Conservation (phyloP, 2,329 filamentous ascomycete genomes). For the Hypocreales sp. region DNA sequence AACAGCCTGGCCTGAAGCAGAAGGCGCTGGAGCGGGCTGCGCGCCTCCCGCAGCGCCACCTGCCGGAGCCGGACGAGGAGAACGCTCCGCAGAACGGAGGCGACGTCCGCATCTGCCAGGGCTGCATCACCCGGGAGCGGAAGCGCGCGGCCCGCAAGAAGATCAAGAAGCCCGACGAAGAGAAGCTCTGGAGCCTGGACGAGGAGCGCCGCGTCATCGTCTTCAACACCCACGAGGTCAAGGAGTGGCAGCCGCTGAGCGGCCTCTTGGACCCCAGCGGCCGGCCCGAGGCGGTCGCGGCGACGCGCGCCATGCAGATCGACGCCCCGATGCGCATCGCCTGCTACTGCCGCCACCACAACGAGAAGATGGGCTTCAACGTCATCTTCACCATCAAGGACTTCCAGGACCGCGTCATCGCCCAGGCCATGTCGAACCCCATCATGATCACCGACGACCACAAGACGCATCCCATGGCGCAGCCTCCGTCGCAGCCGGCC, state of each 20-base stretch:
- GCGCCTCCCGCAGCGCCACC: conserved; percentile 20
- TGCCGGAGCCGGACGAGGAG: conserved; percentile 32
- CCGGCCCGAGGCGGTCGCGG: conserved; percentile 28
- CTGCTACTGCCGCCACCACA: conserved; percentile 91
- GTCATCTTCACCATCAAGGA: conserved; percentile 95
- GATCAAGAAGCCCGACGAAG: conserved; percentile 82
- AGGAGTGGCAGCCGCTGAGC: conserved; percentile 60
- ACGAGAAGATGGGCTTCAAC: conserved; percentile 79
- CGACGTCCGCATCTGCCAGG: conserved; percentile 81
- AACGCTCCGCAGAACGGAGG: conserved; percentile 72
- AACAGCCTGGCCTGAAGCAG: conserved; percentile 47
- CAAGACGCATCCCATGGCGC: conserved; percentile 52
- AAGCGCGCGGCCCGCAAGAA: conserved; percentile 90
- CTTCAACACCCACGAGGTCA: conserved; percentile 79
- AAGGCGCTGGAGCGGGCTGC: conserved; percentile 49
- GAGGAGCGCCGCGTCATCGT: conserved; percentile 73
- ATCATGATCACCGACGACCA: conserved; percentile 98
- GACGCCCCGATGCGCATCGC: conserved; percentile 89
- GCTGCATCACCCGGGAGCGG: conserved; percentile 83
- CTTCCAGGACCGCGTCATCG: conserved; percentile 56
- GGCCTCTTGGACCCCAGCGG: conserved; percentile 29
- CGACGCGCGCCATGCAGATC: conserved; percentile 54
- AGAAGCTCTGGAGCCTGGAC: conserved; percentile 70
- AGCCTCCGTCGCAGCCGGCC: conserved; percentile 10
- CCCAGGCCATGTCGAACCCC: conserved; percentile 71